Evolutionary conservation across 2,329 filamentous ascomycete species (phyloP).

Genomic region (Aspergillus quadricinctus): DNA sequence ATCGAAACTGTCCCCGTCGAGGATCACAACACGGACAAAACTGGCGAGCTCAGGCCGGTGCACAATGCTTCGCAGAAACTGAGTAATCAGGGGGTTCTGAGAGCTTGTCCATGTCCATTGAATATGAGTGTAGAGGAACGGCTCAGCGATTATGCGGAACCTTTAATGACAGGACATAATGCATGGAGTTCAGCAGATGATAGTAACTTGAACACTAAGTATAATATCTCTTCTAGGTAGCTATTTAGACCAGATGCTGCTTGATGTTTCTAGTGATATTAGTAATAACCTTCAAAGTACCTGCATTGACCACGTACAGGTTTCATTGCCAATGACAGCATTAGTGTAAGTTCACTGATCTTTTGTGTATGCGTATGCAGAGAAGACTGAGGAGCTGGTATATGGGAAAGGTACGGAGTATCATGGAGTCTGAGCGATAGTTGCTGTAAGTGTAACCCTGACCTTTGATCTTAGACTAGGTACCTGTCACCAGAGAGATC

Average conservation of each 20-base stretch:
- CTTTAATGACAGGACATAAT: constrained; percentile 13
- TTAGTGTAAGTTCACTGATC: background rate
- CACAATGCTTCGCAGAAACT: constrained; percentile 13
- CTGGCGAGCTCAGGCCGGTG: constrained; percentile 13
- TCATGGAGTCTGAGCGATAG: background rate
- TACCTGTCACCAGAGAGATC: background rate
- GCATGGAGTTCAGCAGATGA: constrained; percentile 8
- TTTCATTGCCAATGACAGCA: constrained; percentile 1
- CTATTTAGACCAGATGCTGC: background rate
- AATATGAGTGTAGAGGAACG: constrained; percentile 16
- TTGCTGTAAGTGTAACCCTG: background rate
- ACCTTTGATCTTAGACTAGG: background rate
- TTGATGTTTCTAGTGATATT: constrained; percentile 1
- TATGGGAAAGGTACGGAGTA: background rate
- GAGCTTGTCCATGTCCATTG: constrained; percentile 10
- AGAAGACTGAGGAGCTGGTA: background rate
- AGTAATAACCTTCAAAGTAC: background rate
- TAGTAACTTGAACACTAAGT: constrained; percentile 13
- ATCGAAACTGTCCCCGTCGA: constrained; percentile 1
- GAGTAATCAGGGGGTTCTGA: constrained; percentile 10
- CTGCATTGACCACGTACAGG: background rate
- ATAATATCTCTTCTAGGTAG: constrained; percentile 13
- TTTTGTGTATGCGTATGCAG: background rate
- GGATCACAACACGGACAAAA: constrained; percentile 9
- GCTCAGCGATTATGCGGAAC: constrained; percentile 12